Percentiles rank a stretch among this genome's conserved stretches.
These are phyloP conservation scores for Globisporangium carolinianum DNA, from an alignment of 352 stramenopile species.

Conservation along the genomic window DNA sequence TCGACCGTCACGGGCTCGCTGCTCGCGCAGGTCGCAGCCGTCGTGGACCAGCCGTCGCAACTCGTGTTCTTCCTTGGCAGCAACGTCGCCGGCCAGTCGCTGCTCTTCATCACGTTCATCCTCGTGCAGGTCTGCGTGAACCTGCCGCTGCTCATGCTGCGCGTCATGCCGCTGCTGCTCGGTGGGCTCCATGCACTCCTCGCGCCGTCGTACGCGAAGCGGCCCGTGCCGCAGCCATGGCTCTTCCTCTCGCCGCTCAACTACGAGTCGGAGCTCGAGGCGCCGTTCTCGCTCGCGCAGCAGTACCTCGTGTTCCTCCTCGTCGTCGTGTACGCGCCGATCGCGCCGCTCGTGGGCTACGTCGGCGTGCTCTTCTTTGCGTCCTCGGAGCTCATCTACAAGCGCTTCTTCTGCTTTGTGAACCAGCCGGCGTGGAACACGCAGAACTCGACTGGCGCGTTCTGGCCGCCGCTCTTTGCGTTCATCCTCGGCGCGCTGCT, in stretches of 20 bases:
- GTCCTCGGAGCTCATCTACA: constrained; percentile 62
- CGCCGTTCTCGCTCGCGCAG: constrained; percentile 51
- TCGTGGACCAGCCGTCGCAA: constrained; percentile 52
- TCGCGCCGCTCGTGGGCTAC: constrained; percentile 64
- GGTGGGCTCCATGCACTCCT: constrained; percentile 35
- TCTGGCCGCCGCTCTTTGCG: constrained; percentile 63
- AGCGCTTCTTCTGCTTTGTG: constrained; percentile 62
- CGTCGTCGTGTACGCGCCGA: constrained; percentile 62
- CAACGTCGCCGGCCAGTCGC: constrained; percentile 68
- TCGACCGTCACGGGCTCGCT: constrained; percentile 59
- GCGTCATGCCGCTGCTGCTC: constrained; percentile 38
- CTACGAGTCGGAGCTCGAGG: constrained; percentile 42
- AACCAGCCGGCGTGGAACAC: constrained; percentile 48
- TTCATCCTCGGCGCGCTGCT: constrained; percentile 58
- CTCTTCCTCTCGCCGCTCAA: constrained; percentile 49
- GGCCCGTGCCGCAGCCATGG: constrained; percentile 40
- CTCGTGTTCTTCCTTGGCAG: constrained; percentile 67
- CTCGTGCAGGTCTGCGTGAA: constrained; percentile 65
- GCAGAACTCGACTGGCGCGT: constrained; percentile 51
- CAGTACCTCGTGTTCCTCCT: constrained; percentile 72
- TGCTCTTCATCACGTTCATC: constrained; percentile 77
- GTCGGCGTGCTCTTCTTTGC: constrained; percentile 59
- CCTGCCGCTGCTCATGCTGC: constrained; percentile 54
- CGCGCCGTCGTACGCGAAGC: constrained; percentile 45
- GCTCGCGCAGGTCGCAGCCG: constrained; percentile 42